phyloP scores from a whole-genome alignment of 495 filamentous ascomycete species.

The Choiromyces venosus region DNA sequence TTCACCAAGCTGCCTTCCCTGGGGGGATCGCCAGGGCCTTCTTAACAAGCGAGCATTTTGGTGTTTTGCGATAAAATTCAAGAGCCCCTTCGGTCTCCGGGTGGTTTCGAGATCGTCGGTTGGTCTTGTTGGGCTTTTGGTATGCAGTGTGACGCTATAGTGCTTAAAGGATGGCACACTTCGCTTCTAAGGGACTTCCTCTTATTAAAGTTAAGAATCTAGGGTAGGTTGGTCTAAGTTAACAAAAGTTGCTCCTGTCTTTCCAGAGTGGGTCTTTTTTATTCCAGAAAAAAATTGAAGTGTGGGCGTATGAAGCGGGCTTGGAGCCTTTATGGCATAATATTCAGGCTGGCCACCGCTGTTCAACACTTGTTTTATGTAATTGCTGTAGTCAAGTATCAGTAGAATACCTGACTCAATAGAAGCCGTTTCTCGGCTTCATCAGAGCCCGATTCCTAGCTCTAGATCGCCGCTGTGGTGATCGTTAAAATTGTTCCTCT shows the following conservation, averaged over 20 bases:
- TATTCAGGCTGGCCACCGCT: too few species aligned
- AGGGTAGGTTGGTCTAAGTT: not conserved
- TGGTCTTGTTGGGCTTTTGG: not conserved
- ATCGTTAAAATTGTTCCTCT: too few species aligned
- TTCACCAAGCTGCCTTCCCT: not conserved
- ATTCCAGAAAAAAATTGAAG: not conserved
- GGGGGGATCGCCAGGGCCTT: not conserved
- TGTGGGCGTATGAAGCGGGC: not conserved
- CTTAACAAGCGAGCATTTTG: not conserved
- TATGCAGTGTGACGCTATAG: not conserved
- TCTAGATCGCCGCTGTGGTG: too few species aligned
- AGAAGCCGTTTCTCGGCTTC: not conserved
- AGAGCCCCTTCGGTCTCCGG: not conserved
- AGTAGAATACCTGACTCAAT: not conserved
- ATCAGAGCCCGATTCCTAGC: not conserved
- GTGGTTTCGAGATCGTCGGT: not conserved
- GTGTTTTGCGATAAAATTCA: not conserved
- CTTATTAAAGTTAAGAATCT: not conserved
- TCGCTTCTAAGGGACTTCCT: not conserved
- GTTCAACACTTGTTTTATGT: not conserved
- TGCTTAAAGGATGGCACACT: not conserved
- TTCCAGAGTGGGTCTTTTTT: not conserved
- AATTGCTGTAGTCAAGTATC: not conserved
- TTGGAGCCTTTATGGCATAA: not conserved
- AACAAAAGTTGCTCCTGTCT: not conserved